Base-by-base conservation (phyloP, 2,329 filamentous ascomycete genomes). In the Claviceps purpurea region DNA sequence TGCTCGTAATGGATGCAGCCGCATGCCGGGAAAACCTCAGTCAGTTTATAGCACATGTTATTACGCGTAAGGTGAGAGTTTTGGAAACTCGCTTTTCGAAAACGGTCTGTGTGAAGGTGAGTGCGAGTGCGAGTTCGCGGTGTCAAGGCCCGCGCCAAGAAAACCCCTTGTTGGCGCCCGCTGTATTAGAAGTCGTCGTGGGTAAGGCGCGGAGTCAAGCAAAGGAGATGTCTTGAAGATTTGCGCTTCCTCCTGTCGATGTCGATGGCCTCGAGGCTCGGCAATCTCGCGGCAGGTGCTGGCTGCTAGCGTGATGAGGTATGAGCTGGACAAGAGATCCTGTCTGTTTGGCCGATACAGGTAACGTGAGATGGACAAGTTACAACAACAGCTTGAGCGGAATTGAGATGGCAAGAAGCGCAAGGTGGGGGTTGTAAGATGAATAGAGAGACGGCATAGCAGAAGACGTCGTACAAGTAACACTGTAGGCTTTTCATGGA, bases 1-100 rank as follows among this genome's bases (percentile, higher is more conserved):
- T 95, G 90, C 63, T 84, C 78, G 73, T 91, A 88, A 74, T 95
- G 94, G 60, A 91, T 76, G 70, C 89, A 95, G 57, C 82, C 79
- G 76, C 89, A 95, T 52, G 85, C 87, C 52, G 89, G 83, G 73
- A 89, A 95, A 54, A 87, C 77, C 68, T 95, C 89, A 61, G 91
- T 74, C 56, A 95, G 71, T 70, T 90, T 87, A 64, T 88, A 90
- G 64, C 89, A 95, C 89, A 95, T 95, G 56, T 58, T 40, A 1
- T 74, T 34, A 11, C 30, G 30, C 30, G 30, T 11, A 11, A 34
- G 4, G 4, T 34, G 30, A 34, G 30, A 34, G 66, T 50, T 30
- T 18, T 16, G n/a, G 24, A 30, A 20, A 8, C 26, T 3, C 3
- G 18, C 18, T 48, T 13, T 10, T n/a, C 10, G 6, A 16, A 18